Evolutionary conservation across 2,329 filamentous ascomycete genomes (phyloP).

Genomic region (Stemphylium vesicarium): DNA sequence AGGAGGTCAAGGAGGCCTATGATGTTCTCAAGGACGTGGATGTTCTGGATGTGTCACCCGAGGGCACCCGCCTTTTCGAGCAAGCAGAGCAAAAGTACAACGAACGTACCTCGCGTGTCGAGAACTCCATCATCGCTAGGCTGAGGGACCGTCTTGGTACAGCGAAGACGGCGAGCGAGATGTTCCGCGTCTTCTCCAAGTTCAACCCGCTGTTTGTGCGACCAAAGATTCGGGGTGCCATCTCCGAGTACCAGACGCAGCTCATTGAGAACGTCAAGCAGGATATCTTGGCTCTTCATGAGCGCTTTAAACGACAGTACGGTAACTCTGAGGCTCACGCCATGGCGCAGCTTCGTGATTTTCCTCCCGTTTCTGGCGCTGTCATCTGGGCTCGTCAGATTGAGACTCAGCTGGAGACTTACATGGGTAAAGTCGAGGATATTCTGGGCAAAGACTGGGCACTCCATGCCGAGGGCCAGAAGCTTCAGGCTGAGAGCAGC

Average conservation of each 20-base stretch:
- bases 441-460: slow-evolving; percentile 95
- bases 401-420: slow-evolving; percentile 90
- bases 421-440: slow-evolving; percentile 99
- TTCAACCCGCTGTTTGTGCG: slow-evolving; percentile 99
- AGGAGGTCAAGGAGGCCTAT: slow-evolving; percentile 95
- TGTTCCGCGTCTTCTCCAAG: slow-evolving; percentile 99
- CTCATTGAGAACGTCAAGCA: slow-evolving; percentile 98
- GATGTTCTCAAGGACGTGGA: slow-evolving; percentile 94
- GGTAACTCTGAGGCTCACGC: slow-evolving; percentile 96
- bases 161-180: slow-evolving; percentile 97
- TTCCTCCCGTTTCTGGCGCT: slow-evolving; percentile 93
- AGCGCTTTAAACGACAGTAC: slow-evolving; percentile 98
- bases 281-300: slow-evolving; percentile 90
- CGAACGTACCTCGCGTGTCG: slow-evolving; percentile 93
- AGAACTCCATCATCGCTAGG: slow-evolving; percentile 97
- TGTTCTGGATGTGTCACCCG: slow-evolving; percentile 86
- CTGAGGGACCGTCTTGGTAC: slow-evolving; percentile 91
- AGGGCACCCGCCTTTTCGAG: slow-evolving; percentile 91
- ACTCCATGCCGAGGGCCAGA: slow-evolving; percentile 91
- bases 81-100: slow-evolving; percentile 96
- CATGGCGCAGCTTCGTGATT: slow-evolving; percentile 95
- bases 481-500: slow-evolving; percentile 87
- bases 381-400: slow-evolving; percentile 99
- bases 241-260: slow-evolving; percentile 97
- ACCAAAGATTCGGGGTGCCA: slow-evolving; percentile 98